Evolutionary conservation across 2,329 filamentous ascomycete species (phyloP).

Genomic region (Hymenoscyphus albidus): DNA sequence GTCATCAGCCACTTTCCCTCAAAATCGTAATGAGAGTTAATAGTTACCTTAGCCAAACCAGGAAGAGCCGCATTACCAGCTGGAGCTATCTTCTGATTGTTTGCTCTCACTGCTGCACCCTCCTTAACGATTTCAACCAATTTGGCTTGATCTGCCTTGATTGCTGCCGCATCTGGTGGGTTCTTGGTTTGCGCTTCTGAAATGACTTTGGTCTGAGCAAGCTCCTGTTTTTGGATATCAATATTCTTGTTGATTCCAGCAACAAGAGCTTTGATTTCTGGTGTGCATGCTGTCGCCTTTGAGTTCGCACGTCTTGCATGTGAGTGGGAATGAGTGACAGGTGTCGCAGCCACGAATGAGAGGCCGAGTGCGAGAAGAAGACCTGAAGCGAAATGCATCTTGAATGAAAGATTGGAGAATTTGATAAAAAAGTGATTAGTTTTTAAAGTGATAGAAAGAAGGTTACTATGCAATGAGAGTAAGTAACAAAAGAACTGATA

Average conservation of each 20-base stretch:
- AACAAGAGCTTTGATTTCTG: conserved; percentile 13
- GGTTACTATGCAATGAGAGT: background rate
- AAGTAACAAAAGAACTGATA: background rate
- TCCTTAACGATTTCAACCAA: conserved; percentile 18
- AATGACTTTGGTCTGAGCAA: conserved; percentile 15
- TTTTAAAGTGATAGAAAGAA: background rate
- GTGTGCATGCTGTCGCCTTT: conserved; percentile 6
- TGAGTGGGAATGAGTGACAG: background rate
- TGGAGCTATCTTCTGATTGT: conserved; percentile 18
- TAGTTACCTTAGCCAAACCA: conserved; percentile 15
- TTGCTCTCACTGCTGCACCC: conserved; percentile 13
- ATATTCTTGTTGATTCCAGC: conserved; percentile 23
- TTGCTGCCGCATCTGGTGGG: conserved; percentile 5
- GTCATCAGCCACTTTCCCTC: background rate
- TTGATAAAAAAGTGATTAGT: background rate
- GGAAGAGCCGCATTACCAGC: conserved; percentile 14
- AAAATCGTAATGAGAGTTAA: background rate
- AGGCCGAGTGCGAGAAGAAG: background rate
- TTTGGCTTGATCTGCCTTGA: conserved; percentile 14
- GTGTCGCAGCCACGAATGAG: background rate
- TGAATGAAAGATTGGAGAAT: background rate
- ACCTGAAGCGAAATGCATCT: background rate
- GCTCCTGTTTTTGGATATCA: conserved; percentile 19
- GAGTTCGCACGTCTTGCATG: conserved; percentile 1
- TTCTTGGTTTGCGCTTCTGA: conserved; percentile 5